These are phyloP conservation scores for Microstroma glucosiphilum DNA, from an alignment of 1,284 basidiomycete species.

Conservation along the genomic window DNA sequence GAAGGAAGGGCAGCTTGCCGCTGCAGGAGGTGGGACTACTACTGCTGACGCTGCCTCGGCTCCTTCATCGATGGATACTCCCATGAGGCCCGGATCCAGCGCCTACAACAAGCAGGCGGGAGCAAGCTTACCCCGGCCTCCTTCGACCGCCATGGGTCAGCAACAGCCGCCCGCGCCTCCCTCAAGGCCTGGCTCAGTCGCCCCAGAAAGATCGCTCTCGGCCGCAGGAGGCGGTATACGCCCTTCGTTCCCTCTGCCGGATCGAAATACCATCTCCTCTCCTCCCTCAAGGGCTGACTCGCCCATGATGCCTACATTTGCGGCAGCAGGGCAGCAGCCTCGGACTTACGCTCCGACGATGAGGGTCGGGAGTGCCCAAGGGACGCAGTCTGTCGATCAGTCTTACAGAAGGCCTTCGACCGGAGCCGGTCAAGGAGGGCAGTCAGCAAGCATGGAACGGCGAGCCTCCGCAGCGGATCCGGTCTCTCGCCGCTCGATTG, in stretches of 20 bases:
- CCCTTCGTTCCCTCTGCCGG: neutral
- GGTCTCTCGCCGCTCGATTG: neutral
- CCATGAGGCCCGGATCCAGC: neutral
- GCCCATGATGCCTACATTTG: constrained; percentile 6
- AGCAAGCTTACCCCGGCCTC: neutral
- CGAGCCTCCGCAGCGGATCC: neutral
- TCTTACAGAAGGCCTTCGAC: neutral
- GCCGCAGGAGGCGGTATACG: neutral
- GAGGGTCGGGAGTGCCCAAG: neutral
- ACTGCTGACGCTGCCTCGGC: neutral
- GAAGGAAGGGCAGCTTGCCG: constrained; percentile 6
- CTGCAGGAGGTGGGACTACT: neutral
- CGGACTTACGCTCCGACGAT: neutral
- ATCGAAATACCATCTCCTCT: neutral
- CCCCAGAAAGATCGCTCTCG: neutral
- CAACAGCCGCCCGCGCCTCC: neutral
- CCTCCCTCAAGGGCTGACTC: constrained; percentile 2
- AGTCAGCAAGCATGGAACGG: neutral
- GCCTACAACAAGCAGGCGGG: neutral
- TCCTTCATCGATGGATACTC: neutral
- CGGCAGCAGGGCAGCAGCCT: neutral
- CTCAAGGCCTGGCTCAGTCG: neutral
- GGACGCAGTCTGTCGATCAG: neutral
- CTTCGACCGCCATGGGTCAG: neutral
- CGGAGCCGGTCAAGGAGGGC: neutral